Conservation (phyloP, 257 asterid species). For the Leptodermis oblonga region DNA sequence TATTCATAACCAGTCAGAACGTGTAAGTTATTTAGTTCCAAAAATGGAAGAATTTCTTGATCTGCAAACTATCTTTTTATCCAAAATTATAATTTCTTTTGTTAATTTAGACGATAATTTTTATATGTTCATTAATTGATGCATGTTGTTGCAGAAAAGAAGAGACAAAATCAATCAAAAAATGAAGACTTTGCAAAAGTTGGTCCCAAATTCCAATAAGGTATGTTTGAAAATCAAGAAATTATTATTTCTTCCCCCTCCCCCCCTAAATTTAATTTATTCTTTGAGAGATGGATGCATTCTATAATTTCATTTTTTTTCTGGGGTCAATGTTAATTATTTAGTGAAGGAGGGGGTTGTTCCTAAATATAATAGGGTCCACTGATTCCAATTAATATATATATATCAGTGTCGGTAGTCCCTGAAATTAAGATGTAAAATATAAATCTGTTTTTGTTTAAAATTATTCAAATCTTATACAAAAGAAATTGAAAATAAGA, state of each 20-base stretch:
- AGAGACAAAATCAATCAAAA: conserved; percentile 90
- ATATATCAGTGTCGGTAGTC: background rate
- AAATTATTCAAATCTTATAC: no score
- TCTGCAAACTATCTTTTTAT: no score
- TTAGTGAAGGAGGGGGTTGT: background rate
- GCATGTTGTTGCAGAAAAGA: conserved; percentile 48
- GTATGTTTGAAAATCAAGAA: conserved; percentile 36
- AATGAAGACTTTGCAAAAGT: conserved; percentile 86
- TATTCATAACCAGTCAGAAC: conserved; percentile 74
- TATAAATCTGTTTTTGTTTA: no score
- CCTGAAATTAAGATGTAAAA: no score
- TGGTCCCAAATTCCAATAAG: conserved; percentile 99
- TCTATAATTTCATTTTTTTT: background rate
- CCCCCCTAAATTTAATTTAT: background rate
- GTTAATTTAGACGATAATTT: background rate
- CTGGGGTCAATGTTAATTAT: background rate
- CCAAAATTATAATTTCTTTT: background rate
- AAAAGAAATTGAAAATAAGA: no score
- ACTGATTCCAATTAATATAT: no score
- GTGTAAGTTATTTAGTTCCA: no score
- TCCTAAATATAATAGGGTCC: background rate
- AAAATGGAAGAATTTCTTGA: no score
- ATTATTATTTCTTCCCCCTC: background rate
- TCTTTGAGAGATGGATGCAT: background rate
- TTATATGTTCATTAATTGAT: background rate